Base-by-base conservation (phyloP, 2,329 filamentous ascomycete species). In the Myriosclerotinia duriaeana region DNA sequence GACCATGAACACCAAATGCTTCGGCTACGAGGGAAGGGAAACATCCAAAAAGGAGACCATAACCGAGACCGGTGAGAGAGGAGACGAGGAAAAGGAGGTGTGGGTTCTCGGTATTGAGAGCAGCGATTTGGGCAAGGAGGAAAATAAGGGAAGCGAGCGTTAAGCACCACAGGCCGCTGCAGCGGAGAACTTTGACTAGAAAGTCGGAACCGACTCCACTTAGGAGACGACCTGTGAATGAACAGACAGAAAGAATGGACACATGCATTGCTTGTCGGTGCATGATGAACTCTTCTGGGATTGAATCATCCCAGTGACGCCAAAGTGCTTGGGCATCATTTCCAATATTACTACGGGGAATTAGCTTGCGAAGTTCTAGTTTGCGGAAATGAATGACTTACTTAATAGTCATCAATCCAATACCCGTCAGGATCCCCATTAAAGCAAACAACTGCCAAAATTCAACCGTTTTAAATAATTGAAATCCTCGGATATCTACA, bases 361-460 rank as follows among this genome's bases (percentile, higher is more conserved):
- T 62, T 34, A 62, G 59, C 60, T 50, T 44, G 17, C 26, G 40
- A 46, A 54, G 7, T 11, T 26, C 36, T n/a, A 22, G 36, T 44
- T 15, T 26, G 17, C 14, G 7, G 30, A 36, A 17, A 54, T 40
- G 34, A n/a, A 30, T 44, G 38, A 81, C 90, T 78, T 83, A 96
- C 93, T 99, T 99, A 79, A 99, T 99, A 0, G 94, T 98, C 95
- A 99, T 99, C 71, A 99, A 81, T 14, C 95, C 95, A 73, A 97
- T 90, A 63, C 95, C 95, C 6, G 93, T 92, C 69, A 98, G 82
- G n/a, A 97, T 85, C 50, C 89, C 93, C 85, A 99, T 91, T 71
- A 97, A 87, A 66, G 85, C 78, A 78, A 96, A 98, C 38, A 96
- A 80, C 74, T 96, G 90, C 93, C 93, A 98, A 78, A 98, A 99